phyloP scores from a whole-genome alignment of 139 green algal genomes.

The Micromonas commoda region DNA sequence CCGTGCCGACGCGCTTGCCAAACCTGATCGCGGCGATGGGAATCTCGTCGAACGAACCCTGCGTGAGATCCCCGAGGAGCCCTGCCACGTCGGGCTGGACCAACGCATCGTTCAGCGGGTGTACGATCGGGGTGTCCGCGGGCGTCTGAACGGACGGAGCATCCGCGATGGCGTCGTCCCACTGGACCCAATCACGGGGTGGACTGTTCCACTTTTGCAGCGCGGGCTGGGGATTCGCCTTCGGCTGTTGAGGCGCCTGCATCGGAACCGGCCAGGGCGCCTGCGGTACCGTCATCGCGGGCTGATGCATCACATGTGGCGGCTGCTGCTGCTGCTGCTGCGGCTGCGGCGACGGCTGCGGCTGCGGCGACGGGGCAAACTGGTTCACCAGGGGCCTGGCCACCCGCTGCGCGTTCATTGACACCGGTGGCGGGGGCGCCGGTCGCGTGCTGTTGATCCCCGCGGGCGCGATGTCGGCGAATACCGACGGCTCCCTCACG shows the following conservation, averaged over 20 bases:
- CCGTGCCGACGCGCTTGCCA: neutral
- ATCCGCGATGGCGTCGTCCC: neutral
- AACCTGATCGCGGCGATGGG: neutral
- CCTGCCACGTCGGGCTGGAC: too few species aligned
- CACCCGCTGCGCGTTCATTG: neutral
- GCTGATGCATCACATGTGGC: too few species aligned
- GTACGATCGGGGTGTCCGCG: neutral
- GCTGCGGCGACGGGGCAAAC: neutral
- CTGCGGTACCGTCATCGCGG: too few species aligned
- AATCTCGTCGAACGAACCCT: constrained; percentile 5
- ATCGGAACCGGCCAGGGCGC: too few species aligned
- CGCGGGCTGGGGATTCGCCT: too few species aligned
- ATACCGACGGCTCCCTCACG: neutral
- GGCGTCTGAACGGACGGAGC: neutral
- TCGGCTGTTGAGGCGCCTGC: too few species aligned
- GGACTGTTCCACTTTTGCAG: neutral
- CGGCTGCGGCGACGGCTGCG: neutral
- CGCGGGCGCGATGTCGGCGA: neutral
- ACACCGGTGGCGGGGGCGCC: neutral
- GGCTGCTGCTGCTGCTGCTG: neutral
- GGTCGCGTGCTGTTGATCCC: neutral
- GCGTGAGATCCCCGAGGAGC: neutral
- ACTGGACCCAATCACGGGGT: neutral
- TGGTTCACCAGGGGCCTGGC: too few species aligned
- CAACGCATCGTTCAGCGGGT: too few species aligned